These are phyloP conservation scores for Gracilaria gracilis DNA, from an alignment of 23 red algal genomes.

Conservation along the genomic window DNA sequence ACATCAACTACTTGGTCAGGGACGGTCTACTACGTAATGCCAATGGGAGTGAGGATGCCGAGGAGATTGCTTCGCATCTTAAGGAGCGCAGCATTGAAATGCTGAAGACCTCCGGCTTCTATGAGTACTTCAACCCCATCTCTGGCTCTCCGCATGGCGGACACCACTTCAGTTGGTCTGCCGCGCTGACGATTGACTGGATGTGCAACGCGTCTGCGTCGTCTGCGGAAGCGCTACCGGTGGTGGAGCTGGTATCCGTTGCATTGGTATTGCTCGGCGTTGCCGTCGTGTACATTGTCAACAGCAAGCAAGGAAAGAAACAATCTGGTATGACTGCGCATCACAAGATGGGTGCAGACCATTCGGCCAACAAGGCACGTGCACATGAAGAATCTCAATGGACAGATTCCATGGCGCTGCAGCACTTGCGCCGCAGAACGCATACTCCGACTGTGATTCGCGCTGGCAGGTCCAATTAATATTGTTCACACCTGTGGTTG, in stretches of 20 bases:
- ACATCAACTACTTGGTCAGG: conserved; percentile 69
- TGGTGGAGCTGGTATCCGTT: background rate
- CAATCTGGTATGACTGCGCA: background rate
- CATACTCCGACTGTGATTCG: background rate
- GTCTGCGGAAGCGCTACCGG: background rate
- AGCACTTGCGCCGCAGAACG: conserved; percentile 1
- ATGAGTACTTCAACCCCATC: conserved; percentile 73
- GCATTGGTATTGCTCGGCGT: background rate
- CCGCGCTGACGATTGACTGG: conserved; percentile 61
- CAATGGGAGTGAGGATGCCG: conserved; percentile 40
- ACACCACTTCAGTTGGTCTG: conserved; percentile 65
- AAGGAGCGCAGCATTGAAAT: conserved; percentile 44
- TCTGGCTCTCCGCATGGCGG: conserved; percentile 62
- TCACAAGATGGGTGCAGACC: background rate
- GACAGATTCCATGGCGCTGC: background rate
- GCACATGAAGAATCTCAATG: background rate
- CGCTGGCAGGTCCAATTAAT: background rate
- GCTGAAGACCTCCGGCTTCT: conserved; percentile 55
- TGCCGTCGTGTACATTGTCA: background rate
- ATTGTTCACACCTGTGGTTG: background rate
- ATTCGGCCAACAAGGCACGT: background rate
- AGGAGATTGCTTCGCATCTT: conserved; percentile 40
- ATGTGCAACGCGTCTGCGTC: conserved; percentile 7
- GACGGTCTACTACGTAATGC: conserved; percentile 62
- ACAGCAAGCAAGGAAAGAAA: background rate